phyloP scores from a whole-genome alignment of 768 basidiomycete genomes.

The Lactarius akahatsu region DNA sequence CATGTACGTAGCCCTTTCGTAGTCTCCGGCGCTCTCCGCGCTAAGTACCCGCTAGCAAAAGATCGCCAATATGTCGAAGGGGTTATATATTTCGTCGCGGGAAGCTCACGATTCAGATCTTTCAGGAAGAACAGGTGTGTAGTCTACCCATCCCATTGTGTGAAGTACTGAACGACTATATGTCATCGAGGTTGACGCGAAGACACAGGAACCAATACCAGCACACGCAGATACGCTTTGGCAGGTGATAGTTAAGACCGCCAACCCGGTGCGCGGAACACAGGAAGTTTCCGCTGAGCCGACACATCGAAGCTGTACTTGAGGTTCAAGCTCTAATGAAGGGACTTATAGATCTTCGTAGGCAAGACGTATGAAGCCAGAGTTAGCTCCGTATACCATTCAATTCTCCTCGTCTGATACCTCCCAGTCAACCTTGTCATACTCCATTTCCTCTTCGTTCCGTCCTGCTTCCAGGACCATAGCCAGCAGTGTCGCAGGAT shows the following conservation, averaged over 20 bases:
- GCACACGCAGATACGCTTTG: slow-evolving; percentile 80
- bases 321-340: slow-evolving; percentile 85
- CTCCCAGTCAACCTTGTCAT: slow-evolving; percentile 56
- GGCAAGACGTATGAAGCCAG: slow-evolving; percentile 58
- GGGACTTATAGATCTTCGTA: slow-evolving; percentile 72
- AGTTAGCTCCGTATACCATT: neutral
- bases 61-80: slow-evolving; percentile 78
- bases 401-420: slow-evolving; percentile 39
- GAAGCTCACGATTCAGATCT: slow-evolving; percentile 72
- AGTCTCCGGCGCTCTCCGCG: slow-evolving; percentile 9
- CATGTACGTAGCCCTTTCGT: slow-evolving; percentile 45
- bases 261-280: slow-evolving; percentile 72
- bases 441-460: slow-evolving; percentile 34
- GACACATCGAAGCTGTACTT: slow-evolving; percentile 69
- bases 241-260: slow-evolving; percentile 88
- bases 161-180: neutral
- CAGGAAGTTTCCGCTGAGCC: slow-evolving; percentile 73
- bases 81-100: slow-evolving; percentile 78
- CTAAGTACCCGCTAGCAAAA: slow-evolving; percentile 42
- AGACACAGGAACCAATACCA: slow-evolving; percentile 71
- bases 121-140: slow-evolving; percentile 77
- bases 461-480: slow-evolving; percentile 41
- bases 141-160: slow-evolving; percentile 7
- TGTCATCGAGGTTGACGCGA: slow-evolving; percentile 59
- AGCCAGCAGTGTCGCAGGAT: slow-evolving; percentile 44